Conservation (phyloP, 2,329 filamentous ascomycete species). For the Stemphylium lycopersici region DNA sequence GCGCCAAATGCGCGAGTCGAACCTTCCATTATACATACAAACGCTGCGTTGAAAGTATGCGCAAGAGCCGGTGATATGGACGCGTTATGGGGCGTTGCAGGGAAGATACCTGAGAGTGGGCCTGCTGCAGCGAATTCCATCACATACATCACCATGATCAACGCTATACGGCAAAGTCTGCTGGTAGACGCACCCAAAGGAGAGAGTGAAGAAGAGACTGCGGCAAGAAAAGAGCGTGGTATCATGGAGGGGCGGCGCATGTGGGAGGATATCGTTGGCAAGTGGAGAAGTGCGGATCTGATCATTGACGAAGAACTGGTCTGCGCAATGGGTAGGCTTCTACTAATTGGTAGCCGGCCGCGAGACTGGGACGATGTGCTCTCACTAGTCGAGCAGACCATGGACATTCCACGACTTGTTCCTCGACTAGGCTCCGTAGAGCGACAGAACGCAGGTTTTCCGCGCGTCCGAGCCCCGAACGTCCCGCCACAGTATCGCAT, state of each 20-base stretch:
- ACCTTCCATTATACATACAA: constrained; percentile 82
- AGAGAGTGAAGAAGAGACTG: constrained; percentile 36
- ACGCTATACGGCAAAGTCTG: constrained; percentile 64
- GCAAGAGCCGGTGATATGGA: constrained; percentile 76
- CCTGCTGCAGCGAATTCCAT: constrained; percentile 67
- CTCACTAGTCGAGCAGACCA: constrained; percentile 78
- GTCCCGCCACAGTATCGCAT: constrained; percentile 32
- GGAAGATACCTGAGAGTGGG: constrained; percentile 70
- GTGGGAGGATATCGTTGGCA: constrained; percentile 80
- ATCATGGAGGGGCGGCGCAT: constrained; percentile 73
- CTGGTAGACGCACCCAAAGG: constrained; percentile 34
- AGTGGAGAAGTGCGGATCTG: constrained; percentile 75
- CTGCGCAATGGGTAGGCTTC: constrained; percentile 77
- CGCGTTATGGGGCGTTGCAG: constrained; percentile 76
- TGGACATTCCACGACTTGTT: constrained; percentile 70
- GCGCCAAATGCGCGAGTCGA: constrained; percentile 67
- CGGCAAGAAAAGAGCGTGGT: constrained; percentile 49
- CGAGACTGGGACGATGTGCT: constrained; percentile 75
- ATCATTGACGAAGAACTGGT: constrained; percentile 79
- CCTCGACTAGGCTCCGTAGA: constrained; percentile 43
- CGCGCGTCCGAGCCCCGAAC: constrained; percentile 45
- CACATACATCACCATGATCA: constrained; percentile 85
- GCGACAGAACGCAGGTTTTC: constrained; percentile 33
- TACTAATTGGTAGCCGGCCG: constrained; percentile 68
- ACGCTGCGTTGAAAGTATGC: constrained; percentile 86